These are phyloP conservation scores for Cenchrus fungigraminus DNA, from an alignment of 176 grass and related monocot species.

Conservation along the genomic window DNA sequence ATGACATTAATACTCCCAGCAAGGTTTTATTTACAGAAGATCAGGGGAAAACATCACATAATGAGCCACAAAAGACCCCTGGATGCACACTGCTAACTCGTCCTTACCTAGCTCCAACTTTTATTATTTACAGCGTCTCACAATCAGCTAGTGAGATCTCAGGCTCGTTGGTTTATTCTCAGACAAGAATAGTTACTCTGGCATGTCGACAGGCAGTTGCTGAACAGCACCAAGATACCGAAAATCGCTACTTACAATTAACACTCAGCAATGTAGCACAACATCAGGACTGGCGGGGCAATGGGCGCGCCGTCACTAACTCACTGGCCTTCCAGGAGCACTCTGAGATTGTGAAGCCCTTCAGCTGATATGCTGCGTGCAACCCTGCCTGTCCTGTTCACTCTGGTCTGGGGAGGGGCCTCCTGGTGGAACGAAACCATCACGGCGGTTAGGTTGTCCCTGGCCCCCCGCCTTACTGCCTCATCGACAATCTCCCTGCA, in stretches of 20 bases:
- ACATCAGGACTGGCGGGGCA: not conserved
- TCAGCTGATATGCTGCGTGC: slow-evolving; percentile 71
- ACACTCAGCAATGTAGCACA: slow-evolving; percentile 45
- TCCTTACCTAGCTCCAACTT: slow-evolving; percentile 40
- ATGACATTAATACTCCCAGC: slow-evolving; percentile 13
- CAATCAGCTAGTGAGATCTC: slow-evolving; percentile 42
- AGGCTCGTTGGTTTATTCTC: slow-evolving; percentile 56
- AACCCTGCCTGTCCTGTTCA: slow-evolving; percentile 35
- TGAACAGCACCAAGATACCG: slow-evolving; percentile 40
- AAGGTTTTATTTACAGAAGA: slow-evolving; percentile 48
- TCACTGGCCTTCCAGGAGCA: slow-evolving; percentile 69
- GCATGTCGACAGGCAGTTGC: slow-evolving; percentile 48
- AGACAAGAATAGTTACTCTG: slow-evolving; percentile 30
- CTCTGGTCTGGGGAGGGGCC: slow-evolving; percentile 46
- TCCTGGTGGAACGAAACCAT: slow-evolving; percentile 84
- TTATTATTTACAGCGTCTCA: slow-evolving; percentile 64
- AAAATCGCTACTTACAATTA: slow-evolving; percentile 60
- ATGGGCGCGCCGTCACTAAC: slow-evolving; percentile 38
- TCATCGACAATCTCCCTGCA: slow-evolving; percentile 81
- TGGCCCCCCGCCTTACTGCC: slow-evolving; percentile 55
- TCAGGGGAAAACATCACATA: slow-evolving; percentile 52
- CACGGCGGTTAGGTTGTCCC: slow-evolving; percentile 80
- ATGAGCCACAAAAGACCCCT: slow-evolving; percentile 61
- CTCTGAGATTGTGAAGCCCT: slow-evolving; percentile 64
- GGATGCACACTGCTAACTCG: slow-evolving; percentile 54